These are phyloP conservation scores for Globisporangium barbulae DNA, from an alignment of 352 stramenopile genomes.

Conservation along the genomic window DNA sequence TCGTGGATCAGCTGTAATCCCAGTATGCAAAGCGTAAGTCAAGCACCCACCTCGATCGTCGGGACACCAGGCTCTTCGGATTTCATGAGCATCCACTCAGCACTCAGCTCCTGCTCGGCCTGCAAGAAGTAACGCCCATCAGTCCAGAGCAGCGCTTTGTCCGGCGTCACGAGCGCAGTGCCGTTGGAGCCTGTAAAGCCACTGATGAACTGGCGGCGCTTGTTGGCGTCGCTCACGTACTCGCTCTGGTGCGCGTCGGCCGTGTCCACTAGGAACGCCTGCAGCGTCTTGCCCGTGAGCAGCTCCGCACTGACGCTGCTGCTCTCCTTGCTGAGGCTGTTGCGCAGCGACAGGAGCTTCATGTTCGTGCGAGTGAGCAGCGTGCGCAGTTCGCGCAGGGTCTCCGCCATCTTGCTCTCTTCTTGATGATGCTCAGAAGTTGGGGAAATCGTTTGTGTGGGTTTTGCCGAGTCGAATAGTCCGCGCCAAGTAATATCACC, in stretches of 20 bases:
- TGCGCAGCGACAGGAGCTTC: conserved; percentile 57
- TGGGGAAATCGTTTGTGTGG: no score
- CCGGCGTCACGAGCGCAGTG: conserved; percentile 83
- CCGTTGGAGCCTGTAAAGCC: conserved; percentile 97
- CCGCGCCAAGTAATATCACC: no score
- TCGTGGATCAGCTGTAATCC: neutral
- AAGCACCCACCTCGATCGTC: conserved; percentile 79
- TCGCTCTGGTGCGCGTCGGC: conserved; percentile 98
- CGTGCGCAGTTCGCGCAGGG: conserved; percentile 57
- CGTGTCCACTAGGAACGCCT: conserved; percentile 94
- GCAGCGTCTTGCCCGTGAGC: conserved; percentile 48
- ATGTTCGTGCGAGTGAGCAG: conserved; percentile 64
- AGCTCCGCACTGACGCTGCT: conserved; percentile 13
- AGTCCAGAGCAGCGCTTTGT: conserved; percentile 95
- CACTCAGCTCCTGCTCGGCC: conserved; percentile 91
- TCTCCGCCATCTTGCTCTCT: conserved; percentile 45
- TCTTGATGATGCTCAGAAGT: neutral
- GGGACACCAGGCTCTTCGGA: conserved; percentile 88
- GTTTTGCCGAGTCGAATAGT: no score
- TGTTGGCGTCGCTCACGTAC: conserved; percentile 96
- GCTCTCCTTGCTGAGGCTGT: conserved; percentile 47
- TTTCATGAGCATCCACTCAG: conserved; percentile 96
- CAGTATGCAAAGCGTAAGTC: neutral
- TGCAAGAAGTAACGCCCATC: conserved; percentile 98
- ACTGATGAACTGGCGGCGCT: conserved; percentile 93